Evolutionary conservation across 108 stramenopile species (phyloP), one percentile per base, ranked within the genome.

Genomic region (Pseudonitzschia delicatissima): DNA sequence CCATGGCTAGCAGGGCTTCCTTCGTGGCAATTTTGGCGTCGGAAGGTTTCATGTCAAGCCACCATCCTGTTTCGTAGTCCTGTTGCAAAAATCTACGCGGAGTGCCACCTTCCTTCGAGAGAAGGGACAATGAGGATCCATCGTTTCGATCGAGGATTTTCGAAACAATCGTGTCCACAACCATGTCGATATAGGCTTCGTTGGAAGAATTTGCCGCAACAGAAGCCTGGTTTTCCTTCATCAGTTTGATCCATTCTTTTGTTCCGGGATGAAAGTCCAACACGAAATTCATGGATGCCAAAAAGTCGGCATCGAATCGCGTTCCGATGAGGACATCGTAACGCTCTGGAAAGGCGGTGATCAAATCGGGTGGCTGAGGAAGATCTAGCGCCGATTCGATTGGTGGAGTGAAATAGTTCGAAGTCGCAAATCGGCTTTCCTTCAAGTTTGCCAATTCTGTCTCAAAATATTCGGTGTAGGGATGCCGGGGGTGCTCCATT

Each of bases 261-360:
- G 78, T 82, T 18, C 77, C 81, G 15, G 81, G 81, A 76, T 82
- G 81, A 39, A 65, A 78, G 37, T 78, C 61, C 27, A 82, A 45
- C 17, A 69, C 66, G 23, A 51, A 57, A 37, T 76, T 72, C 51
- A 65, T 75, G 45, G 42, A 53, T 17, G 67, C 70, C 11, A 82
- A 47, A 47, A 47, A 68, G 3, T 37, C 20, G 2, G 77, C 67
- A 61, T 82, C 81, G 53, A 60, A 82, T 27, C 81, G 69, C 27
- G 45, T 68, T 17, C 77, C 77, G 21, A 82, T 45, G 26, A 82
- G 58, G 23, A 78, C 50, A 40, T 82, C 81, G 3, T 23, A 37
- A 27, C 73, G 62, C 36, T 71, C 64, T 5, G 81, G 81, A 53
- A 72, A 48, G 25, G 77, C 75, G 0, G 74, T 78, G 17, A 8